These are phyloP conservation scores for Cyathus olla DNA, from an alignment of 1,284 basidiomycete species.

Conservation along the genomic window DNA sequence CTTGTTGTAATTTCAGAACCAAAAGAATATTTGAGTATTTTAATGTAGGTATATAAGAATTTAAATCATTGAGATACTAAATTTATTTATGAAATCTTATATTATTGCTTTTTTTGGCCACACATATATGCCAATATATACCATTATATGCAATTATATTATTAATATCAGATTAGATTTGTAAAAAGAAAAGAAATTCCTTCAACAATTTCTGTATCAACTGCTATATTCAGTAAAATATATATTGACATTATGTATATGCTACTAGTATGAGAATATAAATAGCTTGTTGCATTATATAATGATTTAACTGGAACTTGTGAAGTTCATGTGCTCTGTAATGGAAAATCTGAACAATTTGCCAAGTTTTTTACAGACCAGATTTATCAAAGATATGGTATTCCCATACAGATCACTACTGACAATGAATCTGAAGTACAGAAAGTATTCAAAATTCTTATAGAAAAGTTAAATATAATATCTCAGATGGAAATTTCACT, in stretches of 20 bases:
- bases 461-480: constrained; percentile 48
- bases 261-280: constrained; percentile 27
- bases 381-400: constrained; percentile 45
- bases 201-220: constrained; percentile 34
- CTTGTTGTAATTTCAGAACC: constrained; percentile 13
- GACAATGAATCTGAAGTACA: constrained; percentile 47
- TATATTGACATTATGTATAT: constrained; percentile 44
- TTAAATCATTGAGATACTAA: constrained; percentile 34
- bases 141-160: constrained; percentile 44
- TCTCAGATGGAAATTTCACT: constrained; percentile 47
- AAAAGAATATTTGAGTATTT: constrained; percentile 10
- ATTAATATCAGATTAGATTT: constrained; percentile 42
- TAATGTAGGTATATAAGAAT: constrained; percentile 26
- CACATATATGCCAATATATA: constrained; percentile 26
- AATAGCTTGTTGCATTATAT: constrained; percentile 36
- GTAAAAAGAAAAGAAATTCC: constrained; percentile 33
- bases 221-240: constrained; percentile 37
- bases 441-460: constrained; percentile 38
- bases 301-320: constrained; percentile 32
- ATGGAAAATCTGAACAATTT: constrained; percentile 27
- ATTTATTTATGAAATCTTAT: constrained; percentile 7
- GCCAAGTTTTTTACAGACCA: constrained; percentile 38
- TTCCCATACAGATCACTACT: constrained; percentile 35
- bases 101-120: constrained; percentile 44
- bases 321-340: constrained; percentile 34